A percentile compares a stretch with the other conserved stretches of the same genome.
These are phyloP conservation scores for Drechslerella coelobrocha DNA, from an alignment of 2,329 filamentous ascomycete species.

Conservation along the genomic window DNA sequence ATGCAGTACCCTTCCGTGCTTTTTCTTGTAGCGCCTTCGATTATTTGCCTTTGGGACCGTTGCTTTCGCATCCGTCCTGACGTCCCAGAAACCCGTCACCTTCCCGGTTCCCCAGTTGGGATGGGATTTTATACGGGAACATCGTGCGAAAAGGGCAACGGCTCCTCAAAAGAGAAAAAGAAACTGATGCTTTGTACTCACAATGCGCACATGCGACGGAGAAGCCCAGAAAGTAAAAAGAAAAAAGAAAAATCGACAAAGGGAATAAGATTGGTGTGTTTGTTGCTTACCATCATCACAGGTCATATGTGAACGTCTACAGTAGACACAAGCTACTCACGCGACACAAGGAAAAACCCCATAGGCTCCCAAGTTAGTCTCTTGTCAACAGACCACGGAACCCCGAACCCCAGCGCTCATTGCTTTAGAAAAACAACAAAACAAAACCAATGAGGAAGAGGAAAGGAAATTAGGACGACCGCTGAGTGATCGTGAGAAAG, in stretches of 20 bases:
- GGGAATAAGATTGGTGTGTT: conserved; percentile 5
- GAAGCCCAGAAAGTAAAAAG: conserved; percentile 53
- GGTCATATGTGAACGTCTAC: conserved; percentile 92
- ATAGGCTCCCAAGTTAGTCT: conserved; percentile 58
- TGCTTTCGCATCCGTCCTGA: conserved; percentile 16
- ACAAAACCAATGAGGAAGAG: conserved; percentile 56
- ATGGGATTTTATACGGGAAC: conserved; percentile 18
- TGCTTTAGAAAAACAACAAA: conserved; percentile 41
- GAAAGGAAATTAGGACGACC: conserved; percentile 55
- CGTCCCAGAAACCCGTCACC: conserved; percentile 37
- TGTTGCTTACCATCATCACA: conserved; percentile 66
- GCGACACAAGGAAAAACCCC: conserved; percentile 55
- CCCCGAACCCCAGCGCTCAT: conserved; percentile 23
- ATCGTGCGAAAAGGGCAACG: conserved; percentile 36
- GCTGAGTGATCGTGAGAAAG: conserved; percentile 54
- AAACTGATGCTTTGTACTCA: too few species aligned
- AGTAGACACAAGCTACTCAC: conserved; percentile 81
- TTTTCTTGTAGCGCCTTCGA: conserved; percentile 42
- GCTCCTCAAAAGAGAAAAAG: conserved; percentile 23
- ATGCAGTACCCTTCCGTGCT: conserved; percentile 10
- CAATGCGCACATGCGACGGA: not conserved
- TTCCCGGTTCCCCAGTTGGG: conserved; percentile 49
- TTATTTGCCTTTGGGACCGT: conserved; percentile 30
- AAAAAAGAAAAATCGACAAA: conserved; percentile 46
- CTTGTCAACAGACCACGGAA: conserved; percentile 32